Evolutionary conservation across 352 stramenopile species (phyloP), one percentile per base, ranked within the genome.

Genomic region (Pythium volutum): DNA sequence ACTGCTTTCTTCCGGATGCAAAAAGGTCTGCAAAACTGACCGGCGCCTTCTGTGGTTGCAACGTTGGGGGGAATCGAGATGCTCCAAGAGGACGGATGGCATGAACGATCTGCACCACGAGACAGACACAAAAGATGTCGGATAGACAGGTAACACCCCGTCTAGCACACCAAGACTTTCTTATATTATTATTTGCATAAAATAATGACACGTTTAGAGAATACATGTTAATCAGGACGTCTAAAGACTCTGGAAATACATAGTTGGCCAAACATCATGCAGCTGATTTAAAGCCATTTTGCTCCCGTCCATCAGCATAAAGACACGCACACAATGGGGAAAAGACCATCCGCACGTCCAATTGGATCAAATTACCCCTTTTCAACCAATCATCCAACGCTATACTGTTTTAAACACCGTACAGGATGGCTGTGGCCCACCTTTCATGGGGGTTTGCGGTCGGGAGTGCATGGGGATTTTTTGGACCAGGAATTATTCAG

Each of bases 361-460:
- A 68, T 63, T 68, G 53, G 62, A 16, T 39, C 14, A 59, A 68
- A 68, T 16, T 18, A 12, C 2, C 41, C 49, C 27, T 23, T 25
- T 22, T 22, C 34, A 29, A 27, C 55, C 55, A 69, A 69, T 69
- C 0, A 18, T 12, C 9, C 3, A 2, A 33, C n/a, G n/a, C n/a
- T n/a, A 38, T 23, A 1, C 6, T 69, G 62, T 69, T 69, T 69
- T 55, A 69, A 69, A 69, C 62, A 61, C 48, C 49, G 9, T 22
- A 20, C 39, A 55, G 54, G 46, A 33, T 57, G 49, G 58, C 29
- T 36, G 48, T 45, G 34, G 15, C n/a, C 16, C 16, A 3, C 7
- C 33, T 43, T 61, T 64, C n/a, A n/a, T n/a, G n/a, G n/a, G n/a
- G n/a, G n/a, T n/a, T 63, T 69, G 62, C 62, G 64, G 64, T 66